Base-by-base conservation (phyloP, 306 rosid genomes). In the Cicer judaicum region DNA sequence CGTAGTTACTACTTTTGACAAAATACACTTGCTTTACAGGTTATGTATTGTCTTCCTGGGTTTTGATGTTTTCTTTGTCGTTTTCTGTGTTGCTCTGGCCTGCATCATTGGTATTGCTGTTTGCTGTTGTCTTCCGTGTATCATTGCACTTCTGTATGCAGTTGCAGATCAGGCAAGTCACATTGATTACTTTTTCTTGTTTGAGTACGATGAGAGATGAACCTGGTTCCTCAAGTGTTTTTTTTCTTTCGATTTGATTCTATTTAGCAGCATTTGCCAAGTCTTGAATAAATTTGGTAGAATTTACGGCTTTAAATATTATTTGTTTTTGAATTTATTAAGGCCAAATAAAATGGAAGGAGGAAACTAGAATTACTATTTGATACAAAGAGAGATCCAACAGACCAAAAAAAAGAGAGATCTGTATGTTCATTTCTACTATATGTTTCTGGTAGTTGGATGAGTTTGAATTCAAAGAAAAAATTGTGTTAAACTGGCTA, bases 51-150 rank as follows among this genome's bases (percentile, higher is more conserved):
- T 89, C 59, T 94, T 92, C 88, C 87, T 94, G 85, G 99, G 96
- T 72, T 91, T 92, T 85, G 99, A 94, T 75, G 99, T 94, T 80
- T 90, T 94, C 87, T 94, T 94, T 86, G 99, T 94, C 75, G 93
- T 94, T 74, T 94, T 91, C 93, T 91, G 97, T 81, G 87, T 94
- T 85, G 99, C 96, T 24, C 85, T 94, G 90, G 99, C 99, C 40
- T 91, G 99, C 80, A 79, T 94, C 29, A 88, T 94, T 80, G 97
- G 99, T 15, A 84, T 94, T 13, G 97, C 97, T 57, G 96, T 94
- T 74, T 94, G 97, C 86, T 94, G 97, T 78, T 94, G 99, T 76
- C 99, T 94, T 86, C 99, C 99, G 1, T 88, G 91, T 62, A 89
- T 93, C 66, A 91, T 93, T 83, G 96, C 95, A 13, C 96, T 94